Conservation (phyloP, 176 grass and related monocot species). For the Cenchrus americanus region DNA sequence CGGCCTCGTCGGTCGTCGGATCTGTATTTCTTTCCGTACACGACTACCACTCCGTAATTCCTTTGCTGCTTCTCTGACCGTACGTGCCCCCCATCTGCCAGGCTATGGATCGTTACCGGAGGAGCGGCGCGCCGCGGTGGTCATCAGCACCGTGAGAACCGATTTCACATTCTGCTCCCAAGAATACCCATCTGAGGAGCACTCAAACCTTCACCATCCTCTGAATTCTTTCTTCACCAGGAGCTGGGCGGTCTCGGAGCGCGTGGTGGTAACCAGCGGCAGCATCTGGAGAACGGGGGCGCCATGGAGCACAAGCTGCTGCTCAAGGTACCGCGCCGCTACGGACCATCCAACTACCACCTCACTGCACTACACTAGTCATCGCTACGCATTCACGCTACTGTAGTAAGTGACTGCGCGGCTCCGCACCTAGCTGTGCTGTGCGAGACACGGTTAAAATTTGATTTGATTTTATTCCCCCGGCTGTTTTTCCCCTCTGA, state of each 20-base stretch:
- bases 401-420: not conserved
- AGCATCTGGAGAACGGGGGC: slow-evolving; percentile 37
- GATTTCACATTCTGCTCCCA: too few species aligned
- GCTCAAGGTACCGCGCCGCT: slow-evolving; percentile 31
- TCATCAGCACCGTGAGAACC: slow-evolving; percentile 41
- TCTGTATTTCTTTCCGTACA: slow-evolving; percentile 28
- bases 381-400: not conserved
- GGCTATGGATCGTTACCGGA: too few species aligned
- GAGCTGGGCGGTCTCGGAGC: slow-evolving; percentile 35
- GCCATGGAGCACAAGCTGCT: slow-evolving; percentile 54
- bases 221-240: not conserved
- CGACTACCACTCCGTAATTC: too few species aligned
- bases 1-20: not conserved
- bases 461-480: not conserved
- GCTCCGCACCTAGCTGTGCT: not conserved
- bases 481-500: not conserved
- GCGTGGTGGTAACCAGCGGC: slow-evolving; percentile 33
- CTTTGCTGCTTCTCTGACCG: too few species aligned
- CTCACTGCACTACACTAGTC: not conserved
- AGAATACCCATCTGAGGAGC: too few species aligned
- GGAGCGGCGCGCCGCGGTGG: slow-evolving; percentile 35
- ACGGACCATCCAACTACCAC: not conserved
- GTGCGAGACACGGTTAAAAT: not conserved
- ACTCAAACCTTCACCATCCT: too few species aligned
- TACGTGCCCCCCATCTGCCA: too few species aligned